Base-by-base conservation (phyloP, 1,139 yeast genomes). In the Pichia sp. region DNA sequence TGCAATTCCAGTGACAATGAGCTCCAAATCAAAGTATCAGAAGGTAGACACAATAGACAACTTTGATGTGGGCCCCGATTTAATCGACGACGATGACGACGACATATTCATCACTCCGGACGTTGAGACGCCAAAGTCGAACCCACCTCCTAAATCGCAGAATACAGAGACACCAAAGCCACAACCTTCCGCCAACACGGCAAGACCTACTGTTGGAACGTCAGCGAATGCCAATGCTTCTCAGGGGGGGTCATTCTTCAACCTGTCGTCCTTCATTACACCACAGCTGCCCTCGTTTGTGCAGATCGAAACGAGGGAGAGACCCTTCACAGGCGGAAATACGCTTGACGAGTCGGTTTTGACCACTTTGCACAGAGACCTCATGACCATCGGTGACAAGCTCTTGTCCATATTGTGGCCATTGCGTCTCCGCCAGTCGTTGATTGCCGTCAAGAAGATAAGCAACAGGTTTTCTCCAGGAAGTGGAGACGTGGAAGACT, bases 301-400 rank as follows among this genome's bases (percentile, higher is more conserved):
- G 12, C 75, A 74, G 10, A 52, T 64, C 12, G 79, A 79, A 54
- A 76, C 86, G 33, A 78, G 80, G 60, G 93, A 86, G 66, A 79
- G 89, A 43, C 85, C 88, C 60, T 88, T 85, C 68, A 73, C 85
- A 33, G 96, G 96, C 2, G 93, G 95, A 44, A 90, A 87, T 66
- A 88, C 96, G 1, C 72, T 89, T 16, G 95, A 89, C 67, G 96
- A 89, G 71, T 90, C 95, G 0, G 91, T 89, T 3, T 69, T 79
- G 64, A 75, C 78, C 16, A 89, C 96, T 0, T 70, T 89, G 49
- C 73, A 78, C 62, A 76, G 96, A 56, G 96, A 89, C 66, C 64
- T 87, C 41, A 67, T 75, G 31, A 84, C 84, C 29, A 87, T 88
- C 53, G 89, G 86, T 6, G 76, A 75, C 46, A 74, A 91, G 55